Evolutionary conservation across 2,329 filamentous ascomycete species (phyloP).

Genomic region (Chaetomium strumarium): DNA sequence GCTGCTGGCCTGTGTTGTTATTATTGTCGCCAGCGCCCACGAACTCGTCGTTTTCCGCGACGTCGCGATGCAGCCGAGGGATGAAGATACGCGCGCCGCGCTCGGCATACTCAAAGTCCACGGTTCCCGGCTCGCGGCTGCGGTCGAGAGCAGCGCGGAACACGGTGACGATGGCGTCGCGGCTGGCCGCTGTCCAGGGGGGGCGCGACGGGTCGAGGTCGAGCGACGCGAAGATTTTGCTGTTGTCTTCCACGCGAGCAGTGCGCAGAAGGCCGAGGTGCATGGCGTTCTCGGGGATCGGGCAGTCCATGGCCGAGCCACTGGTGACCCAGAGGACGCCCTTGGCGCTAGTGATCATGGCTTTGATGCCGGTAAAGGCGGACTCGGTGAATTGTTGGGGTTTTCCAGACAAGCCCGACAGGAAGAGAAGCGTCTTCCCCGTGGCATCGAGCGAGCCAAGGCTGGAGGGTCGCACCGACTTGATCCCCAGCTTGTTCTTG

Average conservation of each 20-base stretch:
- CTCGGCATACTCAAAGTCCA: no score
- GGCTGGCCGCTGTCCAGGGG: constrained; percentile 10
- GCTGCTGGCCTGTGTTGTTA: constrained; percentile 5
- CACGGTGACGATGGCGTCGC: constrained; percentile 15
- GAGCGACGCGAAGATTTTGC: constrained; percentile 17
- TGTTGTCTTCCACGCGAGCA: constrained; percentile 21
- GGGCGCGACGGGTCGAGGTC: constrained; percentile 18
- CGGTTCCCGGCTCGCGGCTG: no score
- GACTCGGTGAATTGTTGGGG: constrained; percentile 21
- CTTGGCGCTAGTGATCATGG: constrained; percentile 16
- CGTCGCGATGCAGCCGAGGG: background rate
- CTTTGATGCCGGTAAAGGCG: constrained; percentile 18
- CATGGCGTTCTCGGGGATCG: constrained; percentile 10
- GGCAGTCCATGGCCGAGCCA: constrained; percentile 13
- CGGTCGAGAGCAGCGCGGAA: constrained; percentile 5
- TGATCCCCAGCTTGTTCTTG: constrained; percentile 18
- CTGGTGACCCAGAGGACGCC: constrained; percentile 23
- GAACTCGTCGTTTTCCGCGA: constrained; percentile 19
- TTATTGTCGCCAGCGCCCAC: constrained; percentile 19
- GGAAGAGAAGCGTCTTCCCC: constrained; percentile 13
- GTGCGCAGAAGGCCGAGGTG: constrained; percentile 21
- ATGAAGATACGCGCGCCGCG: constrained; percentile 9
- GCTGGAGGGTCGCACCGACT: constrained; percentile 7
- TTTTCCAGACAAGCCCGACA: constrained; percentile 8
- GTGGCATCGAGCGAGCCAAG: constrained; percentile 4